Evolutionary conservation across 2,329 filamentous ascomycete species (phyloP).

Genomic region (Ascochyta fabae): DNA sequence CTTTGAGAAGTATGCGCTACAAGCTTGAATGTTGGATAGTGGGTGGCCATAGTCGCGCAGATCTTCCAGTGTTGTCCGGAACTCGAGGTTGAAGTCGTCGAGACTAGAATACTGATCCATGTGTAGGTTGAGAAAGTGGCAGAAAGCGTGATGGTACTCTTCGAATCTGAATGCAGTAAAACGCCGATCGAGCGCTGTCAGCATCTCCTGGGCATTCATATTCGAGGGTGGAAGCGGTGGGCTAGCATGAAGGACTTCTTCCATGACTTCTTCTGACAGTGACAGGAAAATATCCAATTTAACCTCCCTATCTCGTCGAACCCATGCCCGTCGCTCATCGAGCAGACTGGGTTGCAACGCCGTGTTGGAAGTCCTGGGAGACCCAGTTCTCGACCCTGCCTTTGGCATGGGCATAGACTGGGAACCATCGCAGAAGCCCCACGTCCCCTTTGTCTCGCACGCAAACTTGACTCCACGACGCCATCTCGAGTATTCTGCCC

Average conservation of each 20-base stretch:
- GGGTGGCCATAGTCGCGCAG: conserved; percentile 44
- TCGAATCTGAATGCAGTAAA: conserved; percentile 42
- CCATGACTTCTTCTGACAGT: conserved; percentile 45
- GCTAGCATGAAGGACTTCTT: conserved; percentile 45
- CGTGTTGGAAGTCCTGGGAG: conserved; percentile 22
- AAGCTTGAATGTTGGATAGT: conserved; percentile 44
- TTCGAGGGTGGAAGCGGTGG: conserved; percentile 43
- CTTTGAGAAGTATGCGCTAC: conserved; percentile 49
- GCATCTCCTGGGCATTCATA: conserved; percentile 42
- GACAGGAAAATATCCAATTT: conserved; percentile 48
- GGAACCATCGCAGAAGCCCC: conserved; percentile 44
- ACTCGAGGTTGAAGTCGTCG: conserved; percentile 46
- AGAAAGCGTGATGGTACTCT: conserved; percentile 47
- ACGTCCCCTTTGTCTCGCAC: conserved; percentile 39
- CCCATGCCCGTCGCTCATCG: conserved; percentile 45
- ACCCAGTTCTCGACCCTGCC: conserved; percentile 29
- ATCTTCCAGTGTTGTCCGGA: conserved; percentile 40
- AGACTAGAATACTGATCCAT: conserved; percentile 43
- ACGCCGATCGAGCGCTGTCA: conserved; percentile 38
- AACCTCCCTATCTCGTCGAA: conserved; percentile 45
- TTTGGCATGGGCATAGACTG: conserved; percentile 46
- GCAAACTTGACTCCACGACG: conserved; percentile 40
- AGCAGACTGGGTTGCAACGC: conserved; percentile 41
- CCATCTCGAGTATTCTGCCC: conserved; percentile 44
- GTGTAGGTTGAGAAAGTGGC: conserved; percentile 48